Conservation (phyloP, 768 basidiomycete species). For the Hydnomerulius pinastri region DNA sequence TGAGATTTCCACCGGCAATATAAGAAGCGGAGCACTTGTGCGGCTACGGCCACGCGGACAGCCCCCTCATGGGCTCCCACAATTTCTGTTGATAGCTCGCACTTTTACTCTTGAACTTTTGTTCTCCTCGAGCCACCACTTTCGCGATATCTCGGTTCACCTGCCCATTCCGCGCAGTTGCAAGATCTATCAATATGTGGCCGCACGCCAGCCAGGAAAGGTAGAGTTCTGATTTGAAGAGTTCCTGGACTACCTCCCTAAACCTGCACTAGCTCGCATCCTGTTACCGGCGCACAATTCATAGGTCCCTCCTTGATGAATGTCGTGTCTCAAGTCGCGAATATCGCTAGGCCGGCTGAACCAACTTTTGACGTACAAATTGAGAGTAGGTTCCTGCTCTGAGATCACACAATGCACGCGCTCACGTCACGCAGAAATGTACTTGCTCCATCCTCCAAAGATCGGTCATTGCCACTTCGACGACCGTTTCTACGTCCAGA, state of each 20-base stretch:
- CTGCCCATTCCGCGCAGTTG: neutral
- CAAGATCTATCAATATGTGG: neutral
- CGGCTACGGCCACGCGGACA: too few species aligned
- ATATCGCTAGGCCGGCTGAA: neutral
- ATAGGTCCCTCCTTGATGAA: neutral
- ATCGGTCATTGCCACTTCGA: constrained; percentile 1
- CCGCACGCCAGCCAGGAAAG: neutral
- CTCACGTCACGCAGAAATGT: neutral
- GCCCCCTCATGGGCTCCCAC: too few species aligned
- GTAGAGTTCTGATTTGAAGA: neutral
- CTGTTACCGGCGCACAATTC: neutral
- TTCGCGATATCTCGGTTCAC: too few species aligned
- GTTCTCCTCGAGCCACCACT: too few species aligned
- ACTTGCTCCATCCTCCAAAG: constrained; percentile 2
- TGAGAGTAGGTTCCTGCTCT: neutral
- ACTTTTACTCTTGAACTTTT: too few species aligned
- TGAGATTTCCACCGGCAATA: too few species aligned
- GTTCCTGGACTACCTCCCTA: neutral
- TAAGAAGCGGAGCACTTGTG: too few species aligned
- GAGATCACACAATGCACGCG: neutral
- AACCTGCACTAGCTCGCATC: neutral
- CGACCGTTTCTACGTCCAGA: constrained; percentile 2
- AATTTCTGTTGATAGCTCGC: too few species aligned
- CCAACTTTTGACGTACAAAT: neutral
- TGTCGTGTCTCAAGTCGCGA: neutral